Conservation (phyloP, 2,329 filamentous ascomycete genomes). For the Parastagonospora avenae region DNA sequence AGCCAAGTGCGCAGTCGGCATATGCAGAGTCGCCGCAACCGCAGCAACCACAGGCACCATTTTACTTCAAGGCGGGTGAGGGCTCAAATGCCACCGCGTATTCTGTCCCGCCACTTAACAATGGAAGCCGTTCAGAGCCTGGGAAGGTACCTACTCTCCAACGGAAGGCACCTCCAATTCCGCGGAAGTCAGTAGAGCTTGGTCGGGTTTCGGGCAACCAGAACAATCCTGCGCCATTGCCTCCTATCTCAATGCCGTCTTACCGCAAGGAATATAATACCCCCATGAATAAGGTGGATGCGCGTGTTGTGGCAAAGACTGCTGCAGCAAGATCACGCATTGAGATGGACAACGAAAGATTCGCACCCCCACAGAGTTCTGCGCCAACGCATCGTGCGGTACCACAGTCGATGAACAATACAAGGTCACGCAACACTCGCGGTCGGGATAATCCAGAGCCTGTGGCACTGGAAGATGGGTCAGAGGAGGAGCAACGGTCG, state of each 20-base stretch:
- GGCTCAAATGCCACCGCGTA: conserved; percentile 17
- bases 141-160: conserved; percentile 10
- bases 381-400: conserved; percentile 13
- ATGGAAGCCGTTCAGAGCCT: conserved; percentile 17
- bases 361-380: conserved; percentile 15
- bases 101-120: conserved; percentile 17
- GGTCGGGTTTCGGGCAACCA: conserved; percentile 10
- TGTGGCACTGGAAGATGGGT: conserved; percentile 23
- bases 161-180: conserved; percentile 17
- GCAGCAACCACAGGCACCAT: conserved; percentile 23
- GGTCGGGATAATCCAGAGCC: conserved; percentile 25
- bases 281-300: conserved; percentile 11
- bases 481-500: conserved; percentile 23
- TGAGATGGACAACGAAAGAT: conserved; percentile 26
- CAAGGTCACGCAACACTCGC: conserved; percentile 19
- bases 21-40: conserved; percentile 15
- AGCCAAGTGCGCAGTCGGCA: conserved; percentile 15
- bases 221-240: background rate
- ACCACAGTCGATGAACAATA: conserved; percentile 17
- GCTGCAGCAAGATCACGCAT: conserved; percentile 40
- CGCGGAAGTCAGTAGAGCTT: conserved; percentile 28
- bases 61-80: conserved; percentile 32
- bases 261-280: conserved; percentile 59
- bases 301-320: conserved; percentile 33
- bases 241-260: conserved; percentile 34